These are phyloP conservation scores for Salix dunnii DNA, from an alignment of 345 rosid species.

Conservation along the genomic window DNA sequence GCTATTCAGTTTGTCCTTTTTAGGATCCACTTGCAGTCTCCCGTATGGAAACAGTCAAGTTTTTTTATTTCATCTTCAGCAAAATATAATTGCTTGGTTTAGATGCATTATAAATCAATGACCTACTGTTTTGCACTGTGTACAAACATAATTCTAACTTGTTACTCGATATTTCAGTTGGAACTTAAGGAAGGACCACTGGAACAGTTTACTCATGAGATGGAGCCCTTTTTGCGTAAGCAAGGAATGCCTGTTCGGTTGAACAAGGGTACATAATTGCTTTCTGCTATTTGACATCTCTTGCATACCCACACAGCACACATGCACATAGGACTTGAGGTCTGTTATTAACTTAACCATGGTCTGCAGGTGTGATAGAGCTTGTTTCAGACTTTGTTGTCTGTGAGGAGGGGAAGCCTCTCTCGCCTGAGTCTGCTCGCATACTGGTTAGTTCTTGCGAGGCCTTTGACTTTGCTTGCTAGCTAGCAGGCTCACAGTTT, in stretches of 20 bases:
- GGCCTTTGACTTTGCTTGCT: background rate
- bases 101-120: background rate
- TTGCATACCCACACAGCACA: background rate
- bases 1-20: background rate
- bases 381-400: slow-evolving; percentile 82
- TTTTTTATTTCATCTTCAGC: background rate
- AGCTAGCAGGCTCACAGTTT: background rate
- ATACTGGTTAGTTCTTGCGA: slow-evolving; percentile 54
- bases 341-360: background rate
- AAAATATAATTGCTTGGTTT: background rate
- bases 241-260: slow-evolving; percentile 96
- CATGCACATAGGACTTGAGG: background rate
- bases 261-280: slow-evolving; percentile 58
- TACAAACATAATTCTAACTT: background rate
- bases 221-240: slow-evolving; percentile 94
- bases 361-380: slow-evolving; percentile 72
- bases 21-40: background rate
- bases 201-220: slow-evolving; percentile 90
- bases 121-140: background rate
- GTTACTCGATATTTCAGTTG: slow-evolving; percentile 43
- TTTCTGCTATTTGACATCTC: background rate
- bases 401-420: slow-evolving; percentile 84
- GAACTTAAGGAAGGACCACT: slow-evolving; percentile 84
- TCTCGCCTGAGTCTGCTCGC: slow-evolving; percentile 88
- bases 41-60: background rate